These are phyloP conservation scores for Blastocystis hominis DNA, from an alignment of 352 stramenopile genomes.

Conservation along the genomic window DNA sequence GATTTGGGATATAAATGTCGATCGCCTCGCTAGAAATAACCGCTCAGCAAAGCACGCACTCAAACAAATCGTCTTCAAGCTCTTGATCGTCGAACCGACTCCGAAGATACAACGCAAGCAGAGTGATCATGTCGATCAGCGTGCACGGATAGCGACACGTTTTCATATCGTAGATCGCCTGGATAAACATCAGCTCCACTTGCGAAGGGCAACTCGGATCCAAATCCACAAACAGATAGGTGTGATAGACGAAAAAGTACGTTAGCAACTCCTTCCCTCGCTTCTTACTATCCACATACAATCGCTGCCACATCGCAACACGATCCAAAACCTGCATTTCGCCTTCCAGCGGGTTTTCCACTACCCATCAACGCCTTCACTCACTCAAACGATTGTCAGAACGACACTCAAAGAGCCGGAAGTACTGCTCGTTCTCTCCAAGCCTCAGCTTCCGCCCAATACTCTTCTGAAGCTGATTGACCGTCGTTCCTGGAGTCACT, in stretches of 20 bases:
- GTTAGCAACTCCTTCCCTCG: not conserved
- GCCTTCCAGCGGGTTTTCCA: not conserved
- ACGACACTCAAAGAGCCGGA: not conserved
- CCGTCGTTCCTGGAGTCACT: not conserved
- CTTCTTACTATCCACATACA: not conserved
- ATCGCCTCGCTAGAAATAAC: not conserved
- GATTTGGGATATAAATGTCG: not conserved
- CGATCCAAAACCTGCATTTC: slow-evolving; percentile 34
- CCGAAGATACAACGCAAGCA: not conserved
- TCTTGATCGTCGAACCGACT: not conserved
- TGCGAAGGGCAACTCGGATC: not conserved
- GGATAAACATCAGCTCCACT: slow-evolving; percentile 13
- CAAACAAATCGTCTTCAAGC: not conserved
- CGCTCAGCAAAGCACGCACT: not conserved
- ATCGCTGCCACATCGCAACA: slow-evolving; percentile 12
- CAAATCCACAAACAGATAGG: slow-evolving; percentile 2
- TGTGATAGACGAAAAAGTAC: slow-evolving; percentile 9
- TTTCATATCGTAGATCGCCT: slow-evolving; percentile 1
- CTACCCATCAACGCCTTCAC: not conserved
- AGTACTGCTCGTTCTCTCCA: not conserved
- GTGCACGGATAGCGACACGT: slow-evolving; percentile 7
- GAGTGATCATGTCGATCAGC: slow-evolving; percentile 11
- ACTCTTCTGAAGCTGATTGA: not conserved
- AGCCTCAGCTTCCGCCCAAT: not conserved
- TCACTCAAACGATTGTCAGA: not conserved